A percentile compares a stretch with the other conserved stretches of the same genome.
Conservation (phyloP, 257 asterid species). For the Nicotiana benthamiana region DNA sequence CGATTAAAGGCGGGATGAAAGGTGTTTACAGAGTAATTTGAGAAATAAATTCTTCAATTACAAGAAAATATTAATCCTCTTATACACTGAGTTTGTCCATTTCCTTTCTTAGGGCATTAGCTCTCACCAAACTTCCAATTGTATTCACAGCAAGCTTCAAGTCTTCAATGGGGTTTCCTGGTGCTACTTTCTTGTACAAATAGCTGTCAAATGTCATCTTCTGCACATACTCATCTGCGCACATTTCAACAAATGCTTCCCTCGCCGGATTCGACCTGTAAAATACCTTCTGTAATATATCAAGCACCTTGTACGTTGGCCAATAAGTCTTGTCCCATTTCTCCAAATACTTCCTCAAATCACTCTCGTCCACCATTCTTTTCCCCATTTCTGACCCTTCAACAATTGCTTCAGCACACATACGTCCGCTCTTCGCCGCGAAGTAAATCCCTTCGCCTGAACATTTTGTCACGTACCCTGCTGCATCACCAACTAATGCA, state of each 20-base stretch:
- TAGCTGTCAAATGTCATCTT: constrained; percentile 92
- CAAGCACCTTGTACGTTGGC: constrained; percentile 89
- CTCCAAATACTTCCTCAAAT: constrained; percentile 67
- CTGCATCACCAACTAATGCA: constrained; percentile 84
- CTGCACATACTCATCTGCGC: constrained; percentile 89
- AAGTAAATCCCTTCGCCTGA: constrained; percentile 91
- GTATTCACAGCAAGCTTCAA: constrained; percentile 84
- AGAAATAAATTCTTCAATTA: not conserved
- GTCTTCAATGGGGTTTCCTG: constrained; percentile 89
- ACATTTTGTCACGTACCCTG: constrained; percentile 84
- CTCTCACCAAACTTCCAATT: constrained; percentile 80
- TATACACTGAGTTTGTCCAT: constrained; percentile 67
- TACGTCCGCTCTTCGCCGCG: constrained; percentile 86
- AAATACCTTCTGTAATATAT: constrained; percentile 76
- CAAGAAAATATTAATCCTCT: not conserved
- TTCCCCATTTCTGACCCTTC: constrained; percentile 82
- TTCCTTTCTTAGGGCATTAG: constrained; percentile 78
- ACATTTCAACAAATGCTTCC: constrained; percentile 91
- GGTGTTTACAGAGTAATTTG: not conserved
- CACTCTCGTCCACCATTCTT: constrained; percentile 73
- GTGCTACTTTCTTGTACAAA: constrained; percentile 72
- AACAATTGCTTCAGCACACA: constrained; percentile 92
- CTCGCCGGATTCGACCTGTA: constrained; percentile 83
- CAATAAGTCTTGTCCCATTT: constrained; percentile 89
- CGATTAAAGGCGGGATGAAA: not conserved